Evolutionary conservation across 441 rosid species (phyloP).

Genomic region (Mallotus japonicus): DNA sequence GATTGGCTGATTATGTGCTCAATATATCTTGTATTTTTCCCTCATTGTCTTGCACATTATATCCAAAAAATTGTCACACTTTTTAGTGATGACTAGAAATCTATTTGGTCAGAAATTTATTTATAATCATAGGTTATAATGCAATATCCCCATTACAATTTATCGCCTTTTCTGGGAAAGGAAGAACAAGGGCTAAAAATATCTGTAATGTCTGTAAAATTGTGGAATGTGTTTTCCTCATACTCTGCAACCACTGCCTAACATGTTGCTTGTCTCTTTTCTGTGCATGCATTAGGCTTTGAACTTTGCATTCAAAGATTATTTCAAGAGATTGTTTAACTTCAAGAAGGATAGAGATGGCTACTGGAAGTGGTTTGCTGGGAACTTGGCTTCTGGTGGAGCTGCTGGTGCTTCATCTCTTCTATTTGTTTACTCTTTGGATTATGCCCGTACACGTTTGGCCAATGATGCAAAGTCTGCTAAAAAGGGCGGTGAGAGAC

Average conservation of each 20-base stretch:
- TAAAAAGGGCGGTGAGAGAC: constrained; percentile 88
- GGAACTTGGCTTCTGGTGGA: constrained; percentile 95
- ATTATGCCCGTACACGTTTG: constrained; percentile 82
- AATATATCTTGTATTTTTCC: neutral
- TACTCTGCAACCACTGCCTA: neutral
- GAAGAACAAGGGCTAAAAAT: neutral
- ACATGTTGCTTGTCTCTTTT: neutral
- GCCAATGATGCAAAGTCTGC: constrained; percentile 90
- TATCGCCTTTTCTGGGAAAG: neutral
- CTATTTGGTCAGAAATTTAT: too few relatives aligned
- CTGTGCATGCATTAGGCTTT: constrained; percentile 53
- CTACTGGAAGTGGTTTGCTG: constrained; percentile 98
- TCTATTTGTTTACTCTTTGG: constrained; percentile 83
- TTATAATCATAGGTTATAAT: neutral
- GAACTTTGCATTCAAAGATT: constrained; percentile 93
- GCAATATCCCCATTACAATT: neutral
- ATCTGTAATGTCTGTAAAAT: neutral
- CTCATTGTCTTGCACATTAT: neutral
- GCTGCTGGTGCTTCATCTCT: constrained; percentile 98
- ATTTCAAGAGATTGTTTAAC: constrained; percentile 86
- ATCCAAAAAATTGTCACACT: neutral
- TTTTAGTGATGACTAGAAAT: too few relatives aligned
- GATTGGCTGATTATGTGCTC: neutral
- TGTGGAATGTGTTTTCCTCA: neutral
- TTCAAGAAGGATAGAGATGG: constrained; percentile 94